Percentiles rank a stretch among this genome's conserved stretches.
Evolutionary conservation across 257 asterid genomes (phyloP).

Genomic region (Nicotiana undulata): DNA sequence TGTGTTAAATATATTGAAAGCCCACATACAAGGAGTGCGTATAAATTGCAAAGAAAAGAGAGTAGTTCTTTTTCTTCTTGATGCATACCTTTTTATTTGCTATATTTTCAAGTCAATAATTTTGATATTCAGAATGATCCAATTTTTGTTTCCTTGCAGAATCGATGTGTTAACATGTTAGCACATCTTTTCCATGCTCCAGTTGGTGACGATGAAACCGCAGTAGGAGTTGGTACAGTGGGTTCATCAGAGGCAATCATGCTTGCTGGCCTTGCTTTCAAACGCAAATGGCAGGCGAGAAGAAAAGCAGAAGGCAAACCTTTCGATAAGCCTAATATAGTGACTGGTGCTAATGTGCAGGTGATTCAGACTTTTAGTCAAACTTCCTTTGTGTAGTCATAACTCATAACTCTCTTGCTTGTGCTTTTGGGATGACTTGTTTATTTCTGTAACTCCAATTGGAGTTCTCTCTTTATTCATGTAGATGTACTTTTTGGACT

Average conservation of each 20-base stretch:
- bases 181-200: constrained; percentile 79
- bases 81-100: not conserved
- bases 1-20: no score
- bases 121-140: not conserved
- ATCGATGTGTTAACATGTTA: constrained; percentile 68
- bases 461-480: not conserved
- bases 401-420: not conserved
- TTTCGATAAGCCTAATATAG: constrained; percentile 51
- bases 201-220: constrained; percentile 45
- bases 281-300: constrained; percentile 70
- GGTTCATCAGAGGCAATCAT: constrained; percentile 87
- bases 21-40: no score
- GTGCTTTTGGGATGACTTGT: not conserved
- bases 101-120: not conserved
- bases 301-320: constrained; percentile 57
- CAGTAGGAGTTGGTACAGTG: constrained; percentile 71
- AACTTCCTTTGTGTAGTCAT: not conserved
- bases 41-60: no score
- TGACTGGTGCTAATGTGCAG: constrained; percentile 78
- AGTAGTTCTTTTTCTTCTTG: not conserved
- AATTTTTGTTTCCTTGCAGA: constrained; percentile 26
- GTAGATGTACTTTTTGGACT: not conserved
- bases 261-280: constrained; percentile 88
- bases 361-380: constrained; percentile 13
- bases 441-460: not conserved